Evolutionary conservation across 305 asterid genomes (phyloP).

Genomic region (Fraxinus sp.): DNA sequence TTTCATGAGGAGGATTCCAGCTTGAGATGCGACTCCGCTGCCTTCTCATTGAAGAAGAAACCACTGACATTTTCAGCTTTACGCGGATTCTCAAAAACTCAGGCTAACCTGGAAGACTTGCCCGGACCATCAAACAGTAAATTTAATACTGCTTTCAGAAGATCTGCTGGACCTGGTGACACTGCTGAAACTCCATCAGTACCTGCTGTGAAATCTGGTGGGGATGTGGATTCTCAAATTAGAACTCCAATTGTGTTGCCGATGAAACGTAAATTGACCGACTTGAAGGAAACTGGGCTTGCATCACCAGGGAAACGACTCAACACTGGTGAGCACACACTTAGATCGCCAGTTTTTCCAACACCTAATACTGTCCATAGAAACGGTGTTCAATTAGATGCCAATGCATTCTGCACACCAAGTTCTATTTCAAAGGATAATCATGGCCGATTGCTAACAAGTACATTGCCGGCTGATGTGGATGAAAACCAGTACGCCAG

Average conservation of each 20-base stretch:
- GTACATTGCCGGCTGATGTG: conserved; percentile 41
- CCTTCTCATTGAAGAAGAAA: conserved; percentile 59
- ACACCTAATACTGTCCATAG: conserved; percentile 55
- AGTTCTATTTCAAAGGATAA: conserved; percentile 48
- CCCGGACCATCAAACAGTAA: conserved; percentile 47
- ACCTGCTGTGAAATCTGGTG: conserved; percentile 45
- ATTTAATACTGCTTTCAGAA: conserved; percentile 37
- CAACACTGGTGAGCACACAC: conserved; percentile 61
- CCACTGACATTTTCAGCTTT: conserved; percentile 39
- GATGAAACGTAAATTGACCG: conserved; percentile 79
- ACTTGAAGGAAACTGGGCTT: conserved; percentile 54
- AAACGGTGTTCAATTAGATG: conserved; percentile 57
- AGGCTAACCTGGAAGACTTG: conserved; percentile 45
- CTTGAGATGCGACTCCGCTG: conserved; percentile 49
- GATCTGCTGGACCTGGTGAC: conserved; percentile 36
- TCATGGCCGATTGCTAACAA: conserved; percentile 39
- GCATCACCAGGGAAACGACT: conserved; percentile 61
- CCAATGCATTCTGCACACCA: conserved; percentile 49
- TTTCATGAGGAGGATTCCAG: conserved; percentile 46
- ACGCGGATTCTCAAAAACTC: conserved; percentile 42
- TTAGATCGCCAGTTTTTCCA: conserved; percentile 54
- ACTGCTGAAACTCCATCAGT: conserved; percentile 52
- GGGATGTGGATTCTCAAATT: conserved; percentile 47
- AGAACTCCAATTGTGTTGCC: conserved; percentile 85
- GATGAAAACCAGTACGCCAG: conserved; percentile 49